Percentiles rank a stretch among this genome's conserved stretches.
phyloP scores from a whole-genome alignment of 177 flowering plant genomes.

The Vitis hybrid region DNA sequence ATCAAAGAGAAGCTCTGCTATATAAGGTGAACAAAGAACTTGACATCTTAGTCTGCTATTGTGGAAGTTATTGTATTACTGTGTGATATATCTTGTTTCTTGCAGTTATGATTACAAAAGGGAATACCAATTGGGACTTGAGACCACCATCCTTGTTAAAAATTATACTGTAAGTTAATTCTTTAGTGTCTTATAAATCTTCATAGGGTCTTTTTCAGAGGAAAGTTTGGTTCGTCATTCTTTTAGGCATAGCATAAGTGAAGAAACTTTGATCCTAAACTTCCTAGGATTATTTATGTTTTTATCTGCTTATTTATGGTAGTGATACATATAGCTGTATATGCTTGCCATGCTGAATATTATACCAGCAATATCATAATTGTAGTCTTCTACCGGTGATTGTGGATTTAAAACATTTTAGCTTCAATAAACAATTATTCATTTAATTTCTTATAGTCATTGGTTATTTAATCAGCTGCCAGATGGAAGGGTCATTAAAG shows the following conservation, averaged over 20 bases:
- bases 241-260: no score
- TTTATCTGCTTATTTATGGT: not conserved
- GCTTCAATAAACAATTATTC: not conserved
- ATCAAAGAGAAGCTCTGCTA: slow-evolving; percentile 99
- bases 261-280: no score
- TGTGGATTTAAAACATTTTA: not conserved
- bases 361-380: not conserved
- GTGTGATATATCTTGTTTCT: slow-evolving; percentile 1
- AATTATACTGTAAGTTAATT: slow-evolving; percentile 81
- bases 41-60: not conserved
- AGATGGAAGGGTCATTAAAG: slow-evolving; percentile 98
- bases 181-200: slow-evolving; percentile 4
- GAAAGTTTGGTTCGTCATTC: slow-evolving; percentile 4
- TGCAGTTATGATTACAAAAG: slow-evolving; percentile 95
- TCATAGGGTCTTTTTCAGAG: not conserved
- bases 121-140: slow-evolving; percentile 95
- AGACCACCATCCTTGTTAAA: slow-evolving; percentile 96
- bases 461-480: slow-evolving; percentile 61
- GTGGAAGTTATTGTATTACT: not conserved
- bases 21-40: slow-evolving; percentile 56
- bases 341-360: not conserved
- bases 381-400: not conserved
- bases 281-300: not conserved
- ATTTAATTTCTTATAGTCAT: not conserved
- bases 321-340: not conserved